A percentile compares a stretch with the other conserved stretches of the same genome.
Evolutionary conservation across 2,329 filamentous ascomycete genomes (phyloP).

Genomic region (Colletotrichum spinosum): DNA sequence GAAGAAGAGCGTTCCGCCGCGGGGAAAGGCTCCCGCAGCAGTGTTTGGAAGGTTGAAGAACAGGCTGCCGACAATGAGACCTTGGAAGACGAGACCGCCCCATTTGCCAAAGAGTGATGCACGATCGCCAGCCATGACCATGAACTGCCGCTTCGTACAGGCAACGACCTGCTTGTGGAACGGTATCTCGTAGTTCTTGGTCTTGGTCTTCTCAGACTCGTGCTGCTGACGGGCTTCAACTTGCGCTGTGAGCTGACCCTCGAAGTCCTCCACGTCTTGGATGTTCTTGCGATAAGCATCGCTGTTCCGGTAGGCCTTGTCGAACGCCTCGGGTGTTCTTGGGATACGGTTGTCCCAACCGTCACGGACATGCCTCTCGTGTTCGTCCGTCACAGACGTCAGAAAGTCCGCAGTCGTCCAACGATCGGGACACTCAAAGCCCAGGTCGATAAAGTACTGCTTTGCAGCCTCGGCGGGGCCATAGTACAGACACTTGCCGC

Average conservation of each 20-base stretch:
- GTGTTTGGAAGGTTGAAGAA: slow-evolving; percentile 46
- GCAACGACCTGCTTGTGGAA: slow-evolving; percentile 62
- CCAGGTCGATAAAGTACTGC: slow-evolving; percentile 76
- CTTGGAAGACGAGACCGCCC: slow-evolving; percentile 48
- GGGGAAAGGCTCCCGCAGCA: slow-evolving; percentile 65
- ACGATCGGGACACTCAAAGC: slow-evolving; percentile 77
- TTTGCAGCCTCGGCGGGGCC: slow-evolving; percentile 73
- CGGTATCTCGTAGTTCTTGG: slow-evolving; percentile 64
- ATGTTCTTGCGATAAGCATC: slow-evolving; percentile 55
- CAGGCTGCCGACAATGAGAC: slow-evolving; percentile 47
- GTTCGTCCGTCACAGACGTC: slow-evolving; percentile 76
- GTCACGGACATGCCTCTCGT: slow-evolving; percentile 62
- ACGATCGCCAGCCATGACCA: slow-evolving; percentile 49
- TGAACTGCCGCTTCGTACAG: slow-evolving; percentile 52
- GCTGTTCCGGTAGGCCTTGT: slow-evolving; percentile 61
- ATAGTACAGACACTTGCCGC: slow-evolving; percentile 79
- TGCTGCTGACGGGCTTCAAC: slow-evolving; percentile 52
- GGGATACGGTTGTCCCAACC: slow-evolving; percentile 60
- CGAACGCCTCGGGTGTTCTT: slow-evolving; percentile 72
- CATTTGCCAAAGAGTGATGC: slow-evolving; percentile 49
- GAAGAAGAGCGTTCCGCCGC: slow-evolving; percentile 72
- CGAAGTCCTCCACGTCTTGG: slow-evolving; percentile 64
- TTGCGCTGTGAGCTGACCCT: slow-evolving; percentile 61
- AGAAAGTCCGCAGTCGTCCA: slow-evolving; percentile 82
- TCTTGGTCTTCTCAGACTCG: slow-evolving; percentile 50